Conservation (phyloP, 352 stramenopile species). For the Pythium monospermum region DNA sequence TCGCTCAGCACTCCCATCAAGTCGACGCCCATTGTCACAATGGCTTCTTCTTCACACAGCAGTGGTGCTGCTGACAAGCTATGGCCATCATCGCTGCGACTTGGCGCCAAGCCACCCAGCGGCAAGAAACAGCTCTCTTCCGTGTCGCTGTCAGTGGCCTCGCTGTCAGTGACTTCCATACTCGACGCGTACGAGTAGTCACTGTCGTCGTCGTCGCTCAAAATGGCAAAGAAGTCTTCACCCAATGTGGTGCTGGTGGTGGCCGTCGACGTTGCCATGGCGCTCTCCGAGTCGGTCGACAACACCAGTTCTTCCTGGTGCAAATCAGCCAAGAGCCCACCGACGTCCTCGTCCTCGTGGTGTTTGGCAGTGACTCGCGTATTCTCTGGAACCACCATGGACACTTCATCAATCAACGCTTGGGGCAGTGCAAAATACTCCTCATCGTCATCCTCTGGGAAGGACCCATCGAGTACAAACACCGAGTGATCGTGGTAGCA, state of each 20-base stretch:
- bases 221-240: not conserved
- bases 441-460: not conserved
- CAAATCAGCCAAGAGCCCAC: conserved; percentile 8
- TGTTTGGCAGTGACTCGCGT: not conserved
- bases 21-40: not conserved
- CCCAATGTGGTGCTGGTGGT: not conserved
- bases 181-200: not conserved
- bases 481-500: conserved; percentile 1
- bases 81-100: not conserved
- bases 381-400: not conserved
- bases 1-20: conserved; percentile 1
- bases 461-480: not conserved
- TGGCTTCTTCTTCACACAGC: not conserved
- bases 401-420: conserved; percentile 13
- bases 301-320: conserved; percentile 13
- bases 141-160: too few relatives aligned
- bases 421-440: conserved; percentile 12
- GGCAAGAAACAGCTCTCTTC: too few relatives aligned
- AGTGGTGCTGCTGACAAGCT: not conserved
- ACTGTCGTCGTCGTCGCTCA: conserved; percentile 1
- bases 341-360: conserved; percentile 1
- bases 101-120: too few relatives aligned
- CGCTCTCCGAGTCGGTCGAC: conserved; percentile 2
- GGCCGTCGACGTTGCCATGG: too few relatives aligned
- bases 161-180: not conserved